These are phyloP conservation scores for Pinus taeda DNA, from an alignment of 75 land plant species.

Conservation along the genomic window DNA sequence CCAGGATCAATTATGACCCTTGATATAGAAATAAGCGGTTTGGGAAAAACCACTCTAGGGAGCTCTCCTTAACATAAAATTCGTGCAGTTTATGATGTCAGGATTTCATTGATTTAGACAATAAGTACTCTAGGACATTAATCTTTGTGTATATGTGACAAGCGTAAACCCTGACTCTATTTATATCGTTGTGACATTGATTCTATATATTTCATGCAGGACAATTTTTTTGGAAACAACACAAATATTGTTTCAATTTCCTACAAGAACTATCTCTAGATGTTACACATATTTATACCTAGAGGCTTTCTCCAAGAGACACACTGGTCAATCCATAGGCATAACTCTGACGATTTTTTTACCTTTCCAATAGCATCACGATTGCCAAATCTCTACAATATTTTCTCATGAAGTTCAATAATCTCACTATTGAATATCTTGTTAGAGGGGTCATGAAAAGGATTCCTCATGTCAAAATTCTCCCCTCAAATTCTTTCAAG, in stretches of 20 bases:
- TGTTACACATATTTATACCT: not conserved
- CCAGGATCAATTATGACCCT: too few species aligned
- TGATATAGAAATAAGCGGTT: too few species aligned
- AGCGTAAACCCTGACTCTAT: too few species aligned
- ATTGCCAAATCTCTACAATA: not conserved
- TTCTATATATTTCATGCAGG: too few species aligned
- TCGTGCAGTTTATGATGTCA: too few species aligned
- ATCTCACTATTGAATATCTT: constrained; percentile 97
- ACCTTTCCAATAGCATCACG: constrained; percentile 8
- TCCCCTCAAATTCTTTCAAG: constrained; percentile 84
- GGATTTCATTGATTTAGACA: too few species aligned
- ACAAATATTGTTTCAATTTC: not conserved
- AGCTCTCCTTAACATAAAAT: too few species aligned
- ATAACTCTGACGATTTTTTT: constrained; percentile 11
- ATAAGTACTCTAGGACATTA: too few species aligned
- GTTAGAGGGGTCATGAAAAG: constrained; percentile 84
- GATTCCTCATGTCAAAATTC: constrained; percentile 91
- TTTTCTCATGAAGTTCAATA: constrained; percentile 66
- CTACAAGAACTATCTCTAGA: not conserved
- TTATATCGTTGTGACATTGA: too few species aligned
- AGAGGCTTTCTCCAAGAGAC: not conserved
- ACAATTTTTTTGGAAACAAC: too few species aligned
- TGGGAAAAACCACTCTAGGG: too few species aligned
- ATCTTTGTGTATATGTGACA: too few species aligned
- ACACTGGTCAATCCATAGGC: constrained; percentile 15